A percentile compares a stretch with the other conserved stretches of the same genome.
Evolutionary conservation across 192 early-diverging fungal species (phyloP).

Genomic region (Dimargaris cristalligena): DNA sequence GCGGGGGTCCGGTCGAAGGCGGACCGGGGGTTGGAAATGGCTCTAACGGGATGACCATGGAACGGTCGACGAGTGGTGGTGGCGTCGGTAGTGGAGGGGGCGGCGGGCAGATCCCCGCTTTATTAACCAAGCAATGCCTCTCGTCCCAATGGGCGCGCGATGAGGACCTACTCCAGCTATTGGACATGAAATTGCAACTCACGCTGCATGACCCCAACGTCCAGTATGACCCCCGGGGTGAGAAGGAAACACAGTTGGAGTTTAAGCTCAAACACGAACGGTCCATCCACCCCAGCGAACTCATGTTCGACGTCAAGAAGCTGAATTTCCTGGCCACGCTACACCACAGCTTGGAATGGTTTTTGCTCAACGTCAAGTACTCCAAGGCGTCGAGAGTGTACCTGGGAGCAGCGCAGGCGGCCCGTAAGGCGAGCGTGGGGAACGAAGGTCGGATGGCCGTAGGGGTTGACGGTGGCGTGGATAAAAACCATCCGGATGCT

Average conservation of each 20-base stretch:
- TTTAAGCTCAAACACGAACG: slow-evolving; percentile 63
- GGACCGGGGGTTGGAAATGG: neutral
- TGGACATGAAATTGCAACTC: slow-evolving; percentile 27
- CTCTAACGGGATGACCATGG: neutral
- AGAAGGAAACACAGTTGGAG: slow-evolving; percentile 60
- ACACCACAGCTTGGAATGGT: slow-evolving; percentile 66
- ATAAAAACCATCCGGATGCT: slow-evolving; percentile 15
- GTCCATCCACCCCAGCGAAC: slow-evolving; percentile 54
- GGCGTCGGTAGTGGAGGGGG: too few relatives aligned
- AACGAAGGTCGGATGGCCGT: too few relatives aligned
- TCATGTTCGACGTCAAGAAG: slow-evolving; percentile 71
- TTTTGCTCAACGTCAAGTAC: slow-evolving; percentile 19
- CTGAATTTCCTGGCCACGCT: slow-evolving; percentile 53
- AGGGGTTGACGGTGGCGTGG: neutral
- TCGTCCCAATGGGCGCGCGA: slow-evolving; percentile 45
- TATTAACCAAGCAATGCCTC: slow-evolving; percentile 11
- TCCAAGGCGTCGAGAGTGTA: neutral
- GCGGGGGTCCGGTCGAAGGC: too few relatives aligned
- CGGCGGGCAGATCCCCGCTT: too few relatives aligned
- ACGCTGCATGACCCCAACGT: slow-evolving; percentile 10
- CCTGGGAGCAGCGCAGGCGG: neutral
- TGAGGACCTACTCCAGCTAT: slow-evolving; percentile 36
- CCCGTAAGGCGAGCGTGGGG: too few relatives aligned
- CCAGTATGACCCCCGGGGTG: slow-evolving; percentile 12
- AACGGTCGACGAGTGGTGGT: neutral